Conservation (phyloP, 148 eudicot genomes). For the Linanthus parryae region DNA sequence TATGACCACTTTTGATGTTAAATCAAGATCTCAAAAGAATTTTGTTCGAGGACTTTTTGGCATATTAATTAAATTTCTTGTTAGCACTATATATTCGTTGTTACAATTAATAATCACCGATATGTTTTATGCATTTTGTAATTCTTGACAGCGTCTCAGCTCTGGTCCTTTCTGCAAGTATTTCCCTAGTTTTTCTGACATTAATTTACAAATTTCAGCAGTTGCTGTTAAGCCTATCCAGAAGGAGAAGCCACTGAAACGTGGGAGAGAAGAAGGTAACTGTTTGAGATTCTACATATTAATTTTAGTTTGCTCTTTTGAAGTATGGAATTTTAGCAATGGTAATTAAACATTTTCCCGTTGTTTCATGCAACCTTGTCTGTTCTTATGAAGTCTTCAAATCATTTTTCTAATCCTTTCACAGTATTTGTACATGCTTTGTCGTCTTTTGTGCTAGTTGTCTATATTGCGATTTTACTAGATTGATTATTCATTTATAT, state of each 20-base stretch:
- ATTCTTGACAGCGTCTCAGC: too few species aligned
- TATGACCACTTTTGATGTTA: too few species aligned
- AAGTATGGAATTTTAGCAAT: background rate
- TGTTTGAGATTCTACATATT: too few species aligned
- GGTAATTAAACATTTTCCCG: background rate
- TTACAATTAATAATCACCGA: too few species aligned
- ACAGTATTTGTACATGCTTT: background rate
- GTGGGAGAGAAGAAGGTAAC: slow-evolving; percentile 55
- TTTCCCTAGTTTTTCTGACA: too few species aligned
- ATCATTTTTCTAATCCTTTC: background rate
- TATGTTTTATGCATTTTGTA: too few species aligned
- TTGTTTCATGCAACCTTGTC: background rate
- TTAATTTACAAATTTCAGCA: too few species aligned
- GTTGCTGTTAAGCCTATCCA: slow-evolving; percentile 30
- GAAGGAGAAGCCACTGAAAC: slow-evolving; percentile 42
- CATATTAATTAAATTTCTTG: too few species aligned
- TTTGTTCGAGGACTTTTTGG: too few species aligned
- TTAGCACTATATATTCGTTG: too few species aligned
- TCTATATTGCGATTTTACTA: background rate
- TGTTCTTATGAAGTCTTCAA: background rate
- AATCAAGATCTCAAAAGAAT: too few species aligned
- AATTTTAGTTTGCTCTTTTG: background rate
- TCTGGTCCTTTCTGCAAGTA: too few species aligned
- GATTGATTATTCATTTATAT: background rate
- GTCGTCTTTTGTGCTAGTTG: background rate